Percentiles rank a stretch among this genome's conserved stretches.
These are phyloP conservation scores for Pisolithus sp. DNA, from an alignment of 768 basidiomycete species.

Conservation along the genomic window DNA sequence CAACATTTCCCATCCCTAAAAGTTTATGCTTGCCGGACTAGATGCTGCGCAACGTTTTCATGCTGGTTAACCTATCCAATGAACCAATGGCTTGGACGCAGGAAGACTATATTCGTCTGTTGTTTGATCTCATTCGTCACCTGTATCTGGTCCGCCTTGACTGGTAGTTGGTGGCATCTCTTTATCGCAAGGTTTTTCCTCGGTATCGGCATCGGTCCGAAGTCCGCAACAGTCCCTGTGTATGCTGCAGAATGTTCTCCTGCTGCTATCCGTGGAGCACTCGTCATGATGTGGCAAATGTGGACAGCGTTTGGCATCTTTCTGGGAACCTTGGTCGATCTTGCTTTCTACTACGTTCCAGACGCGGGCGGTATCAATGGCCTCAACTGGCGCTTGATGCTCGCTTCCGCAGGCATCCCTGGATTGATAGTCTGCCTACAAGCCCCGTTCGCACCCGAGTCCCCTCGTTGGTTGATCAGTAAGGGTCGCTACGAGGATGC, in stretches of 20 bases:
- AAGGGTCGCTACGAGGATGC: slow-evolving; percentile 64
- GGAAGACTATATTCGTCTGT: slow-evolving; percentile 50
- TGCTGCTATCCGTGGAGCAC: slow-evolving; percentile 69
- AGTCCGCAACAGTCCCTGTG: slow-evolving; percentile 50
- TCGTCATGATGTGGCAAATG: slow-evolving; percentile 86
- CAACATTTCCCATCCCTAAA: not conserved
- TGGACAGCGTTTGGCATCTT: slow-evolving; percentile 83
- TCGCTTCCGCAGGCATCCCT: slow-evolving; percentile 56
- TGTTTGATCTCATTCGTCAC: slow-evolving; percentile 41
- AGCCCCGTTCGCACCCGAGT: slow-evolving; percentile 49
- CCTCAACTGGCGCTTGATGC: slow-evolving; percentile 70
- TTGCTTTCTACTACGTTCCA: slow-evolving; percentile 45
- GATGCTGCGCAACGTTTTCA: too few species aligned
- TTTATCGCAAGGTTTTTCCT: slow-evolving; percentile 43
- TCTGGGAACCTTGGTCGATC: slow-evolving; percentile 58
- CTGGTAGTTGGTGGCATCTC: slow-evolving; percentile 46
- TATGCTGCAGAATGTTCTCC: slow-evolving; percentile 71
- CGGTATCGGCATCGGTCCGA: slow-evolving; percentile 36
- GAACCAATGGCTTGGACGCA: slow-evolving; percentile 23
- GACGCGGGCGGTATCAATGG: slow-evolving; percentile 42
- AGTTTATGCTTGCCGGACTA: too few species aligned
- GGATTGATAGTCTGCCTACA: slow-evolving; percentile 33
- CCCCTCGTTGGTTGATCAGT: slow-evolving; percentile 75
- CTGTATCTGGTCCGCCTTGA: slow-evolving; percentile 44
- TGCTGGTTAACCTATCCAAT: slow-evolving; percentile 60